Evolutionary conservation across 306 rosid species (phyloP).

Genomic region (Amphicarpaea edgeworthii): DNA sequence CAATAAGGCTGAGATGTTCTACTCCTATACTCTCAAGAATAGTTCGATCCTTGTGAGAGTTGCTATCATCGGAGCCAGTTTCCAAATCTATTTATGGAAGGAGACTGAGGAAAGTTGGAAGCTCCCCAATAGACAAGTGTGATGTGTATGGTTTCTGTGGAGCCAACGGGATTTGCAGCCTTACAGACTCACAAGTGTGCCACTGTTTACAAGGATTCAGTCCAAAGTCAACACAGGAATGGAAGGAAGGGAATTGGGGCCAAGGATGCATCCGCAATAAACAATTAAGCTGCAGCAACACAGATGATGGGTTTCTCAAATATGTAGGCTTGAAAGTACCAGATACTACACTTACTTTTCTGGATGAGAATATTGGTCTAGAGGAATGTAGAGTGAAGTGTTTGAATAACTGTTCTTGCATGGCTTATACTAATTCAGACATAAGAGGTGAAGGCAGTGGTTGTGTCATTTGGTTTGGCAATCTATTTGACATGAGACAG

Average conservation of each 20-base stretch:
- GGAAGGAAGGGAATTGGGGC: neutral
- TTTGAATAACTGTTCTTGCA: slow-evolving; percentile 57
- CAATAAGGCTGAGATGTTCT: neutral
- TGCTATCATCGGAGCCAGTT: neutral
- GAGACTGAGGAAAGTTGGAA: too few species aligned
- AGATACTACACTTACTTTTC: neutral
- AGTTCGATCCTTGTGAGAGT: neutral
- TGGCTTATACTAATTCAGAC: slow-evolving; percentile 37
- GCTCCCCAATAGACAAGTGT: rapidly evolving
- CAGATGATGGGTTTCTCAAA: neutral
- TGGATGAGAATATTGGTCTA: neutral
- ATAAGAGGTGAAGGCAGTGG: slow-evolving; percentile 34
- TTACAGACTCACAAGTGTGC: neutral
- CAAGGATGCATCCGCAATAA: slow-evolving; percentile 45
- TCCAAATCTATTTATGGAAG: too few species aligned
- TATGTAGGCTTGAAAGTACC: neutral
- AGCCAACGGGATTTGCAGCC: neutral
- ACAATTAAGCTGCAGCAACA: slow-evolving; percentile 34
- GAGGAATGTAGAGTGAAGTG: neutral
- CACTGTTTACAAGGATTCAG: slow-evolving; percentile 14
- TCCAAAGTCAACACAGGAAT: neutral
- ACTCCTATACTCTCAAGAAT: neutral
- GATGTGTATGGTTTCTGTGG: neutral
- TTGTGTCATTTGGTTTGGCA: slow-evolving; percentile 37
- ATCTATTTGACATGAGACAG: slow-evolving; percentile 27